Percentiles rank a stretch among this genome's conserved stretches.
Conservation (phyloP, 2,329 filamentous ascomycete species). For the Sclerotinia borealis region DNA sequence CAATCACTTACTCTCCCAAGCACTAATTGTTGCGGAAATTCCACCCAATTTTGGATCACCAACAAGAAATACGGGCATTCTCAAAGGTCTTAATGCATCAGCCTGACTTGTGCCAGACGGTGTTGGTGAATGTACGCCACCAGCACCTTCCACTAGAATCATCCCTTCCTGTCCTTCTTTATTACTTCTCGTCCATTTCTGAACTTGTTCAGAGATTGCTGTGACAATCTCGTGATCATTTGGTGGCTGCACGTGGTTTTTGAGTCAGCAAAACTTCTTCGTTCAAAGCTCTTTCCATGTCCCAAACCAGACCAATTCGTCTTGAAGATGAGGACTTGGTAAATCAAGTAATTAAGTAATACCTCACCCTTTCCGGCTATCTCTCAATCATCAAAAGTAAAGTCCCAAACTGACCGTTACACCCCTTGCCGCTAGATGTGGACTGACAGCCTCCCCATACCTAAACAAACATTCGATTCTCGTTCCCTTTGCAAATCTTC, state of each 20-base stretch:
- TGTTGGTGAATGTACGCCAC: slow-evolving; percentile 72
- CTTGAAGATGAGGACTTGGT: not conserved
- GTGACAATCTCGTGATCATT: slow-evolving; percentile 12
- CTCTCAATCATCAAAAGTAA: not conserved
- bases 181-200: not conserved
- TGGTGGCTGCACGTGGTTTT: slow-evolving; percentile 9
- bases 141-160: slow-evolving; percentile 73
- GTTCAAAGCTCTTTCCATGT: not conserved
- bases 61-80: slow-evolving; percentile 67
- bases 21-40: slow-evolving; percentile 73
- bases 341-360: not conserved
- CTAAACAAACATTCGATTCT: slow-evolving; percentile 61
- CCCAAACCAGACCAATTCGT: not conserved
- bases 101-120: slow-evolving; percentile 72
- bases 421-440: slow-evolving; percentile 60
- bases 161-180: slow-evolving; percentile 39
- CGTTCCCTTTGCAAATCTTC: slow-evolving; percentile 47
- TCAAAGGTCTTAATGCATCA: slow-evolving; percentile 68
- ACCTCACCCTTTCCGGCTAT: too few relatives aligned
- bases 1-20: slow-evolving; percentile 50
- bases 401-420: slow-evolving; percentile 3
- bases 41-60: slow-evolving; percentile 72
- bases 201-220: slow-evolving; percentile 2
- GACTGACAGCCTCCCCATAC: slow-evolving; percentile 69
- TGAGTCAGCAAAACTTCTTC: slow-evolving; percentile 35